Evolutionary conservation across 164 flowering plant genomes (phyloP).

Genomic region (Euptelea pleiosperma): DNA sequence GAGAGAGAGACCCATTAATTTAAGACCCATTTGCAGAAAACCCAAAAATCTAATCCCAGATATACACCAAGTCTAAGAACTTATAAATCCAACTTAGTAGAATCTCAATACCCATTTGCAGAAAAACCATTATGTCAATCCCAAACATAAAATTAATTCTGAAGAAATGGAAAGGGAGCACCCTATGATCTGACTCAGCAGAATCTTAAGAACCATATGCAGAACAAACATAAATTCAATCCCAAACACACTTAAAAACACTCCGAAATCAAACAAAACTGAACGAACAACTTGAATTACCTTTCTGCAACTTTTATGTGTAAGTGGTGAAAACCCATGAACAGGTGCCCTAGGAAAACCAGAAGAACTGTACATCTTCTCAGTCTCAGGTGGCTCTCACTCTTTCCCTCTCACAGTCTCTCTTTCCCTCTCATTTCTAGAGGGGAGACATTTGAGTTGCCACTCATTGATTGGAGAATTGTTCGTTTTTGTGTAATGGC

Average conservation of each 20-base stretch:
- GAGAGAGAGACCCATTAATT: no score
- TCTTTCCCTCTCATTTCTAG: no score
- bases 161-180: not conserved
- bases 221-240: not conserved
- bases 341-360: conserved; percentile 7
- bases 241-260: not conserved
- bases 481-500: no score
- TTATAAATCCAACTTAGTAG: no score
- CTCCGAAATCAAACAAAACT: not conserved
- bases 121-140: not conserved
- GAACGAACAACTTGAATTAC: conserved; percentile 5
- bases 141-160: not conserved
- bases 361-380: conserved; percentile 21
- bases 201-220: not conserved
- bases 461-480: no score
- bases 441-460: no score
- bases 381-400: not conserved
- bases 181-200: not conserved
- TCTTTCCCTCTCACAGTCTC: not conserved
- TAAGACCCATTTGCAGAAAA: no score
- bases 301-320: conserved; percentile 3
- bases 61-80: no score
- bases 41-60: no score
- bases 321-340: conserved; percentile 12
- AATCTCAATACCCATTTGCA: not conserved